Evolutionary conservation across 31 red algal genomes (phyloP).

Genomic region (Porphyra umbilicalis): DNA sequence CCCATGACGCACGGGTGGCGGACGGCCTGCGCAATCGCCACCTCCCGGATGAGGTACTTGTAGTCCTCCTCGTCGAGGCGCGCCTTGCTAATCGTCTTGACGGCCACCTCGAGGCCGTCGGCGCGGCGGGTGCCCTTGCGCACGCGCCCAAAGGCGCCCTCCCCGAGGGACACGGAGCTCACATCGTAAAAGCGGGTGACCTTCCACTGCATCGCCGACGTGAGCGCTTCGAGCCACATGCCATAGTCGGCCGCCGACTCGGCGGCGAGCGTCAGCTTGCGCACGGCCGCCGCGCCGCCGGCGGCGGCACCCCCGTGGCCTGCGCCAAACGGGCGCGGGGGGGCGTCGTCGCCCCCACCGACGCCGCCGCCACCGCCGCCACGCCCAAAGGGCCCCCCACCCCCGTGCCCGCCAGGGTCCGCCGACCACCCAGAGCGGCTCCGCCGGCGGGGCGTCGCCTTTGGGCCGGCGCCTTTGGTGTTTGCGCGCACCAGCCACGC

Average conservation of each 20-base stretch:
- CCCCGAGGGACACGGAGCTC: conserved; percentile 23
- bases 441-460: too few relatives aligned
- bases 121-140: conserved; percentile 27
- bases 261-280: conserved; percentile 50
- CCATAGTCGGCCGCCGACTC: conserved; percentile 31
- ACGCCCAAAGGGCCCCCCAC: neutral
- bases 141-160: conserved; percentile 58
- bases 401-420: neutral
- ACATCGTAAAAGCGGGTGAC: conserved; percentile 59
- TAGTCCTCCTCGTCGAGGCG: conserved; percentile 29
- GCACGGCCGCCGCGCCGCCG: neutral
- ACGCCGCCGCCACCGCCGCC: too few relatives aligned
- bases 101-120: conserved; percentile 47
- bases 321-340: too few relatives aligned
- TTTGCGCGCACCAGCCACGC: too few relatives aligned
- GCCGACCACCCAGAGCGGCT: neutral
- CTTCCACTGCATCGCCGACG: conserved; percentile 20
- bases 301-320: neutral
- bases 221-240: conserved; percentile 33
- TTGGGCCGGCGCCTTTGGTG: too few relatives aligned
- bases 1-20: conserved; percentile 37
- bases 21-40: conserved; percentile 27
- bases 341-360: neutral
- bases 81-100: conserved; percentile 52
- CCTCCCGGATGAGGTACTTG: conserved; percentile 46